Evolutionary conservation across 306 rosid genomes (phyloP).

Genomic region (Spatholobus suberectus): DNA sequence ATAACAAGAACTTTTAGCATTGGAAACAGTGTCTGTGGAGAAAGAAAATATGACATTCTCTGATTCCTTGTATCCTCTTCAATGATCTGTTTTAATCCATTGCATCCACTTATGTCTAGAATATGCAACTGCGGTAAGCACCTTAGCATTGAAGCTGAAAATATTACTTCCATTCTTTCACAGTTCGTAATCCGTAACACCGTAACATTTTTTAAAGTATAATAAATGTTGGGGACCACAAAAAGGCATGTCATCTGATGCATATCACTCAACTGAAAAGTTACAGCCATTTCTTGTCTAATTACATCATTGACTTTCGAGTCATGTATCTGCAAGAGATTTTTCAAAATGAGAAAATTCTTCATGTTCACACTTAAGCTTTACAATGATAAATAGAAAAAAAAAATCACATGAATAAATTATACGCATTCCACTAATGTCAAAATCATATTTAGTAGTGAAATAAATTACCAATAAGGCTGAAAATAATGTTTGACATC

Average conservation of each 20-base stretch:
- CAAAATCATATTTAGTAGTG: too few relatives aligned
- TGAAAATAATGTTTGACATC: too few relatives aligned
- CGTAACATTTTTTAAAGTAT: too few relatives aligned
- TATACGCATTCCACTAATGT: too few relatives aligned
- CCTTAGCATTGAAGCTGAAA: background rate
- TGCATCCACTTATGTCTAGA: background rate
- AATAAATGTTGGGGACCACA: too few relatives aligned
- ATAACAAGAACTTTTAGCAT: background rate
- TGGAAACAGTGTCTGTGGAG: too few relatives aligned
- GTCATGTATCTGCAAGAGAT: fast-evolving
- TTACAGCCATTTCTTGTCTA: too few relatives aligned
- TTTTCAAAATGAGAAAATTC: background rate
- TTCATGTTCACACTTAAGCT: background rate
- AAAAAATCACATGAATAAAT: too few relatives aligned
- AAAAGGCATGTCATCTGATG: background rate
- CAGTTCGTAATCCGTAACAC: too few relatives aligned
- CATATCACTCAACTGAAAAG: background rate
- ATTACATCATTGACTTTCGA: background rate
- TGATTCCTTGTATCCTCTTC: conserved; percentile 2
- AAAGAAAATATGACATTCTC: background rate
- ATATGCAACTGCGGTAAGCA: background rate
- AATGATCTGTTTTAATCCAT: conserved; percentile 22
- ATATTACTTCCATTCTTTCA: conserved; percentile 5
- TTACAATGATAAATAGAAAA: too few relatives aligned
- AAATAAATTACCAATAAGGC: too few relatives aligned